Base-by-base conservation (phyloP, 805 yeast genomes). In the Metschnikowia anglica region DNA sequence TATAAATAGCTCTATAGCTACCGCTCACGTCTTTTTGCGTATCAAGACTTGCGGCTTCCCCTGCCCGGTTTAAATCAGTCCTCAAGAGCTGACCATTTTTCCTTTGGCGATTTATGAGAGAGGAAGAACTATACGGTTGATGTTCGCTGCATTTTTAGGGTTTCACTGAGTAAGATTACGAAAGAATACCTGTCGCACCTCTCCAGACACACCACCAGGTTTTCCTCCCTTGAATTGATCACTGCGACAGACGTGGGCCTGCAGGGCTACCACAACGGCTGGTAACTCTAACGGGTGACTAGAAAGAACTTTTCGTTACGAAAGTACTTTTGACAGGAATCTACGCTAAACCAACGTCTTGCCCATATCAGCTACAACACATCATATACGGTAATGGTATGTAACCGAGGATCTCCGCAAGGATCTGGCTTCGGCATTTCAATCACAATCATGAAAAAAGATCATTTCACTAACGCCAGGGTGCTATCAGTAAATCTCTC, bases 401-500 rank as follows among this genome's bases (percentile, higher is more conserved):
- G 29, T n/a, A 5, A 26, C 8, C 29, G 16, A 6, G 16, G 4
- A n/a, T 3, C 29, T n/a, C 16, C 5, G 8, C 4, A 9, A 26
- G 15, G n/a, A n/a, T n/a, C n/a, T n/a, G n/a, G n/a, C n/a, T n/a
- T n/a, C n/a, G n/a, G n/a, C n/a, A n/a, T n/a, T n/a, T n/a, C n/a
- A 26, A 26, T 8, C 3, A 26, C 29, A 26, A 9, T 23, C 10
- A 13, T n/a, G 13, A 26, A 26, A n/a, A 3, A 7, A n/a, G 9
- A 8, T 16, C 4, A 12, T 16, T 11, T 2, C 37, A 34, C 51
- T 52, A 44, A 52, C 51, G 2, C n/a, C 37, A 52, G 56, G 56
- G 56, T 31, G 38, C 45, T 16, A 39, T 52, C 7, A 43, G 46
- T 25, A 85, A 76, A 72, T 58, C 74, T 3, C 50, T 78, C 34